Evolutionary conservation across 345 rosid species (phyloP).

Genomic region (Pseudoturritis turrita): DNA sequence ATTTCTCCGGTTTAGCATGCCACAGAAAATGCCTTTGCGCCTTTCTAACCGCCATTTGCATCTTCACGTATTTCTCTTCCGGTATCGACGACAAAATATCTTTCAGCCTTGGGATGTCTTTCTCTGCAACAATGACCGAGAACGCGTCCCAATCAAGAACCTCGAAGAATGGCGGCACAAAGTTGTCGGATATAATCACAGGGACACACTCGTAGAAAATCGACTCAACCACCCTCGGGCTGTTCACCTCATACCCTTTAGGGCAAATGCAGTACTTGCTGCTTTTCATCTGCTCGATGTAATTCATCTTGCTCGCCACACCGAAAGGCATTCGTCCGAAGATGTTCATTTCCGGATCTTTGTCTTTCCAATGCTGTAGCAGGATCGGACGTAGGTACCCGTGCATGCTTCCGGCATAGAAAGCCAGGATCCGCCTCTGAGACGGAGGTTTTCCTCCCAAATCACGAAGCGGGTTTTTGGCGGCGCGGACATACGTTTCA

Average conservation of each 20-base stretch:
- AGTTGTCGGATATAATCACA: constrained; percentile 82
- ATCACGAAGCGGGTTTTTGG: constrained; percentile 84
- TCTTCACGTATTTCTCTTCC: constrained; percentile 49
- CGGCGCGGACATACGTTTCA: constrained; percentile 87
- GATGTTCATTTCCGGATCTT: constrained; percentile 71
- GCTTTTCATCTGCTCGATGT: constrained; percentile 85
- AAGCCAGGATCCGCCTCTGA: constrained; percentile 62
- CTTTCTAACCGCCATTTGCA: constrained; percentile 77
- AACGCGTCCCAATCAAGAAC: constrained; percentile 78
- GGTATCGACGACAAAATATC: constrained; percentile 57
- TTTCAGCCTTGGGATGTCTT: constrained; percentile 73
- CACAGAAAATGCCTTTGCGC: constrained; percentile 83
- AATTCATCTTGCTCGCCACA: constrained; percentile 89
- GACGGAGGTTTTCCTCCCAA: constrained; percentile 86
- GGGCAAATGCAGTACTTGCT: constrained; percentile 95
- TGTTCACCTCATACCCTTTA: constrained; percentile 88
- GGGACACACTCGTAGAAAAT: constrained; percentile 93
- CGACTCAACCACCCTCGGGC: constrained; percentile 88
- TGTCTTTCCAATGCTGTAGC: constrained; percentile 82
- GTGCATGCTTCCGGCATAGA: constrained; percentile 86
- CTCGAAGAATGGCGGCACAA: constrained; percentile 84
- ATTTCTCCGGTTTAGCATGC: constrained; percentile 77
- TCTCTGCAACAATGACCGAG: constrained; percentile 73
- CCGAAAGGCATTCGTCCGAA: constrained; percentile 82
- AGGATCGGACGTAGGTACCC: constrained; percentile 77